Percentiles rank a stretch among this genome's conserved stretches.
phyloP scores from a whole-genome alignment of 352 stramenopile species.

The Albugo candida region DNA sequence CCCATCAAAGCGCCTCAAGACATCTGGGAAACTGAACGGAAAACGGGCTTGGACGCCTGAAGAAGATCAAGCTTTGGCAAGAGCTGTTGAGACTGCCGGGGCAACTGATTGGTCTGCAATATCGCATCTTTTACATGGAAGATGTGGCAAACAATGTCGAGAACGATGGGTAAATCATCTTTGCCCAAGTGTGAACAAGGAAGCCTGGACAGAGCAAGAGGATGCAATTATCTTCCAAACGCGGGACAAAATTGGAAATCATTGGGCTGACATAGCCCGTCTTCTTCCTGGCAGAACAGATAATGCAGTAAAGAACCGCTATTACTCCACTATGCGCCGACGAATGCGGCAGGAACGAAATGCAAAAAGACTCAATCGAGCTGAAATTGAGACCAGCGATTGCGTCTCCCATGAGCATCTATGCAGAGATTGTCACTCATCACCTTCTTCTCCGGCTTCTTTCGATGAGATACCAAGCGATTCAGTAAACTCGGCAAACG shows the following conservation, averaged over 20 bases:
- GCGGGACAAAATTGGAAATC: constrained; percentile 80
- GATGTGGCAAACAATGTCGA: constrained; percentile 91
- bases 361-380: too few relatives aligned
- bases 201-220: constrained; percentile 85
- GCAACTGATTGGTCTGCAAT: constrained; percentile 87
- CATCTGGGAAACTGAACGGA: constrained; percentile 21
- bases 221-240: constrained; percentile 75
- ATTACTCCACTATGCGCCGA: constrained; percentile 64
- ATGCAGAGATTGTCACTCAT: too few relatives aligned
- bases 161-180: constrained; percentile 96
- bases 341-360: constrained; percentile 34
- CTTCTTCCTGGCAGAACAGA: constrained; percentile 87
- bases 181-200: constrained; percentile 86
- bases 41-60: constrained; percentile 44
- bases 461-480: too few relatives aligned
- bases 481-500: too few relatives aligned
- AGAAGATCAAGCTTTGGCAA: constrained; percentile 33
- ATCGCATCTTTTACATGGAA: constrained; percentile 77
- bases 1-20: constrained; percentile 37
- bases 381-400: too few relatives aligned
- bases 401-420: too few relatives aligned
- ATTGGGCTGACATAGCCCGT: constrained; percentile 94
- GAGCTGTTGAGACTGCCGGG: constrained; percentile 29
- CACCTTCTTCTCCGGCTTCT: too few relatives aligned
- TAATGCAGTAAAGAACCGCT: constrained; percentile 95